Base-by-base conservation (phyloP, 495 filamentous ascomycete species). In the Hypoxylon trugodes region DNA sequence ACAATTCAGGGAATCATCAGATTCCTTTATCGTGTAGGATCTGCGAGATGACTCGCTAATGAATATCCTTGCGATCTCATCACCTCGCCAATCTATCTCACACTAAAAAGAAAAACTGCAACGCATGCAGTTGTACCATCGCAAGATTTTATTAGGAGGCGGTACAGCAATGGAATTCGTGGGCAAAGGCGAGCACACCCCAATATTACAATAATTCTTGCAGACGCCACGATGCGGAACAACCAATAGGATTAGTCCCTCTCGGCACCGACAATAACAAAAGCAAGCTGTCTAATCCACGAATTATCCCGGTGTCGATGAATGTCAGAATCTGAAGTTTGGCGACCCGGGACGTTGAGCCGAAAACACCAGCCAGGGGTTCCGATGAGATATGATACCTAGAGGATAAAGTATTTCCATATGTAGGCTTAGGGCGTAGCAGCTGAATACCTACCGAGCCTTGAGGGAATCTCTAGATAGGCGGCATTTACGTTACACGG, bases 41-140 rank as follows among this genome's bases (percentile, higher is more conserved):
- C 58, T 49, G 41, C 46, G 35, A 51, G 36, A 13, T 19, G 28
- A 46, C 40, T 54, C 21, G 58, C 35, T 37, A 36, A 26, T 35
- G 19, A n/a, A 40, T 38, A 59, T 33, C 64, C 51, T 52, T 40
- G 53, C 58, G 47, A 67, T 62, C 51, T 54, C 53, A 19, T 62
- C 28, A 56, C 30, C 58, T 67, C 64, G 64, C 57, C 48, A 62
- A 67, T 67, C 64, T 67, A 59, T 59, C 58, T 47, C 58, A 54
- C 37, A 67, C 45, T 66, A 57, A 37, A 47, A 48, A 35, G 28
- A 30, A 30, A 30, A 5, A 5, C 41, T 25, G 24, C 25, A 19
- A 54, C 47, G 12, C 28, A 22, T 30, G 35, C 52, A 26, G 38
- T 8, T 21, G 36, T 22, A 47, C 47, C 24, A 35, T 30, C 13